A percentile compares a stretch with the other conserved stretches of the same genome.
These are phyloP conservation scores for Vigna trinervia DNA, from an alignment of 306 rosid genomes.

Conservation along the genomic window DNA sequence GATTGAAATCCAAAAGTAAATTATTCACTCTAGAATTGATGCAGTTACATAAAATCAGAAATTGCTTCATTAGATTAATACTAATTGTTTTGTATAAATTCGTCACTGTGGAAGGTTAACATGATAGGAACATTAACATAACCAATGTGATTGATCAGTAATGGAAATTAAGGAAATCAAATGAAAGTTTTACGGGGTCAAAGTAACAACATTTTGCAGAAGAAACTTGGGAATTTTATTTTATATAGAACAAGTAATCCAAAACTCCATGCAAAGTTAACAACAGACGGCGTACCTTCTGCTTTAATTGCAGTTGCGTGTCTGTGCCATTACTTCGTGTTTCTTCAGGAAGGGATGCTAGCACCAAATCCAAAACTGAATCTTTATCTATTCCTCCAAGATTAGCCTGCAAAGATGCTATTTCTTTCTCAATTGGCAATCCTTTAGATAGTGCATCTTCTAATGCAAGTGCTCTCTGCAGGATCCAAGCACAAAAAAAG, in stretches of 20 bases:
- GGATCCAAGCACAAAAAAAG: conserved; percentile 46
- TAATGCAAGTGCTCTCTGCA: conserved; percentile 89
- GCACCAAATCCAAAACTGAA: conserved; percentile 79
- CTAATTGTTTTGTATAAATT: conserved; percentile 22
- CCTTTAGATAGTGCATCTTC: conserved; percentile 94
- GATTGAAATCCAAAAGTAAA: neutral
- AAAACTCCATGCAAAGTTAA: conserved; percentile 19
- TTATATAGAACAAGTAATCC: conserved; percentile 33
- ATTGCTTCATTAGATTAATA: conserved; percentile 26
- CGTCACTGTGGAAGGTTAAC: conserved; percentile 18
- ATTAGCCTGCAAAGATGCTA: conserved; percentile 64
- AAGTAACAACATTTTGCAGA: conserved; percentile 35
- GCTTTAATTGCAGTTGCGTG: conserved; percentile 75
- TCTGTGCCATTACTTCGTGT: conserved; percentile 72
- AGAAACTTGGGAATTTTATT: conserved; percentile 22
- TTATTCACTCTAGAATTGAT: conserved; percentile 5
- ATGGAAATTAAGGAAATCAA: conserved; percentile 36
- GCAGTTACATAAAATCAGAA: conserved; percentile 23
- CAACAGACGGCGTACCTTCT: conserved; percentile 63
- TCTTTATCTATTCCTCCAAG: conserved; percentile 85
- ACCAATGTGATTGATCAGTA: conserved; percentile 12
- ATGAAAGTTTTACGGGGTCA: conserved; percentile 21
- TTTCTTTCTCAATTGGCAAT: conserved; percentile 81
- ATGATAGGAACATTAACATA: conserved; percentile 31
- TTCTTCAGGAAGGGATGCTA: conserved; percentile 90